Conservation (phyloP, 129 eudicot genomes). For the Artemisia annua region DNA sequence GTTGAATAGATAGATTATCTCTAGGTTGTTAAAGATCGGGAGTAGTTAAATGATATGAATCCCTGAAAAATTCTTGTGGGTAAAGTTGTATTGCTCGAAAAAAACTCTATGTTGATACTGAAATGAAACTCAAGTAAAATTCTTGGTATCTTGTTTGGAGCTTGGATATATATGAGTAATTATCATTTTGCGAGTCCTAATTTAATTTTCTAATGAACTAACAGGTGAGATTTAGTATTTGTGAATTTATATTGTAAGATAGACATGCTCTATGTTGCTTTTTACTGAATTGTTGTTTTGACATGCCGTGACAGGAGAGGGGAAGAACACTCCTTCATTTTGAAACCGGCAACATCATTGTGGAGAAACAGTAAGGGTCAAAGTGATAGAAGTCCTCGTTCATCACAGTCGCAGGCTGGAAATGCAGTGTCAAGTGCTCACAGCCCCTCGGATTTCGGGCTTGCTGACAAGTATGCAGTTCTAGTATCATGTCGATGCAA, state of each 20-base stretch:
- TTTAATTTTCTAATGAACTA: constrained; percentile 13
- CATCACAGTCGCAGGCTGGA: constrained; percentile 17
- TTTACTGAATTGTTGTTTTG: constrained; percentile 10
- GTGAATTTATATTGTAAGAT: not conserved
- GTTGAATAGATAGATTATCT: not conserved
- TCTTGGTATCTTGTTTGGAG: not conserved
- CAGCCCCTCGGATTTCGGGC: constrained; percentile 32
- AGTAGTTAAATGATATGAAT: not conserved
- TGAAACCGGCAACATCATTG: constrained; percentile 69
- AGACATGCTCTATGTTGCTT: constrained; percentile 10
- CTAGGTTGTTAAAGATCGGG: not conserved
- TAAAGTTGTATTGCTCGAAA: not conserved
- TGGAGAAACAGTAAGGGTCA: constrained; percentile 53
- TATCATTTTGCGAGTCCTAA: not conserved
- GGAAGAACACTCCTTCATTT: constrained; percentile 96
- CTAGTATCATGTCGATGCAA: constrained; percentile 96
- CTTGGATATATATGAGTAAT: not conserved
- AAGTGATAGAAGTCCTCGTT: constrained; percentile 33
- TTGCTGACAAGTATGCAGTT: constrained; percentile 69
- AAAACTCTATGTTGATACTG: too few relatives aligned
- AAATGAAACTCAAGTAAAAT: not conserved
- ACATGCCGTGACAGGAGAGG: constrained; percentile 75
- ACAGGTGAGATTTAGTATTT: constrained; percentile 1
- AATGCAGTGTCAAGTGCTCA: constrained; percentile 33
- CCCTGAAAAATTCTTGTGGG: not conserved